Evolutionary conservation across 345 rosid genomes (phyloP), one percentile per base, ranked within the genome.

Genomic region (Sisymbrium altissimum): DNA sequence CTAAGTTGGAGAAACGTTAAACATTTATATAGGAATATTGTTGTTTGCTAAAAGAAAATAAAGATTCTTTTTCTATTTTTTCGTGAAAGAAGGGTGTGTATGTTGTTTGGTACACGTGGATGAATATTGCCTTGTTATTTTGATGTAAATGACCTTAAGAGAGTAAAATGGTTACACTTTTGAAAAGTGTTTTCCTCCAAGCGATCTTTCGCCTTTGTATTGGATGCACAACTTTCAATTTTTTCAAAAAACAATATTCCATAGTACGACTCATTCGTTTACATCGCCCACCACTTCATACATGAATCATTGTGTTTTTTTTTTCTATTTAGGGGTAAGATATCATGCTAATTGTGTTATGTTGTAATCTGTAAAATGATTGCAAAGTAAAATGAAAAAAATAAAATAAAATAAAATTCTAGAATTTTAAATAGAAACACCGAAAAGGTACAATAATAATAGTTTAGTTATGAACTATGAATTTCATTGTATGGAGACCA

Each of bases 81-180:
- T 30, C 3, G 15, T 53, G 13, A 54, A 48, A 49, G 43, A 59
- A 75, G 61, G 15, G 10, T 69, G 59, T 75, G 55, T 54, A 44
- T 70, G 62, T 56, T 38, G 66, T 68, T 44, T 29, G n/a, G 36
- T 38, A 77, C 71, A 76, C 80, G 80, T 77, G 72, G 80, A 57
- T 56, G 72, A 77, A 64, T 71, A 33, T 48, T 30, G 23, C 15
- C 66, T 72, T 70, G 23, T 48, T 57, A 46, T 70, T 60, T 77
- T 77, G 66, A 77, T 68, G 62, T 55, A 56, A 77, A 64, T 77
- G 21, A 62, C 80, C 66, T 40, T 76, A 4, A 7, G 23, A 68
- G 44, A 57, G 33, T 5, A 46, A 66, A 74, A 6, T 74, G 0
- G 53, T 57, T 33, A 73, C 1, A 27, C 21, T 19, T 4, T 4